Evolutionary conservation across 768 basidiomycete species (phyloP).

Genomic region (Naganishia randhawae): DNA sequence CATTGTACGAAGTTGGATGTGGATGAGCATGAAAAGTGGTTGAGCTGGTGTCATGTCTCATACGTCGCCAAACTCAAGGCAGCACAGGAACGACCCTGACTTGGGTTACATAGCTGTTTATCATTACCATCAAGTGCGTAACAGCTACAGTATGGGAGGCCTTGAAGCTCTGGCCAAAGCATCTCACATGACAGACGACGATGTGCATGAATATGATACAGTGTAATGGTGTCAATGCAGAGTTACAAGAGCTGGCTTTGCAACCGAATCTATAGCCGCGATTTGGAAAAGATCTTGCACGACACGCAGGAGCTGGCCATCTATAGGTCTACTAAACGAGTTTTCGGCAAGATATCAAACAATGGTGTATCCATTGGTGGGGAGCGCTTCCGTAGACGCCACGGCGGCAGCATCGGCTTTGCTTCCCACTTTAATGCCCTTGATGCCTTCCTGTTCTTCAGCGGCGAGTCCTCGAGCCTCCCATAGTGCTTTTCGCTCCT

Average conservation of each 20-base stretch:
- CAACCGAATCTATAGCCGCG: background rate
- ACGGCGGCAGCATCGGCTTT: background rate
- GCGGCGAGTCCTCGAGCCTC: slow-evolving; percentile 39
- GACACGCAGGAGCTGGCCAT: too few species aligned
- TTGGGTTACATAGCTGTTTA: too few species aligned
- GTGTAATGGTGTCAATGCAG: background rate
- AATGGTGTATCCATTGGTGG: background rate
- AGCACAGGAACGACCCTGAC: too few species aligned
- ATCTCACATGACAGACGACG: background rate
- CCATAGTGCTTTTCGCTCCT: slow-evolving; percentile 46
- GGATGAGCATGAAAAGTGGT: too few species aligned
- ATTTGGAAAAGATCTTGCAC: too few species aligned
- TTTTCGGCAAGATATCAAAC: background rate
- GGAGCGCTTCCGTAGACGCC: background rate
- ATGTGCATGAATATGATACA: slow-evolving; percentile 1
- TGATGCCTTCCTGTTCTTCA: slow-evolving; percentile 38
- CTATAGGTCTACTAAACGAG: too few species aligned
- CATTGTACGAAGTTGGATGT: too few species aligned
- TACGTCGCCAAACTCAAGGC: too few species aligned
- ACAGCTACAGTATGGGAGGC: background rate
- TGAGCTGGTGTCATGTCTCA: too few species aligned
- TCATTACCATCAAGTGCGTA: too few species aligned
- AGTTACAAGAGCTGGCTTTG: background rate
- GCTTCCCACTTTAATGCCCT: slow-evolving; percentile 31
- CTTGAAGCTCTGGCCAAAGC: background rate